Base-by-base conservation (phyloP, 176 grass and related monocot genomes). In the Juncus effusus region DNA sequence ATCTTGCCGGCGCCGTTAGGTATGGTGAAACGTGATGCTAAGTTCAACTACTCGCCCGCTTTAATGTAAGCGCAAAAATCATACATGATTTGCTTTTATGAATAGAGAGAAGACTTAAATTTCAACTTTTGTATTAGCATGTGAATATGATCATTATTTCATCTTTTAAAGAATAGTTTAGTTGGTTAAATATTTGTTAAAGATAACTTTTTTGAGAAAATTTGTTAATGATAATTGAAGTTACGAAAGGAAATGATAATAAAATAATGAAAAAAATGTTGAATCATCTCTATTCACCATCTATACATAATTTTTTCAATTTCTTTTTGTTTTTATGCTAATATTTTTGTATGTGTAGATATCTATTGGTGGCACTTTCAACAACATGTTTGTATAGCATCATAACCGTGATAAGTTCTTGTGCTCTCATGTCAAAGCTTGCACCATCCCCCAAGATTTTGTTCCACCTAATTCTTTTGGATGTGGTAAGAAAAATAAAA, bases 11-110 rank as follows among this genome's bases (percentile, higher is more conserved):
- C 62, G 16, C 60, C 47, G 60, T 10, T 65, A 7, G 0, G 5
- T 2, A 35, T 58, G 7, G 1, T 59, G 1, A 13, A 40, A 3
- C 5, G 9, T 3, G 2, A 56, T 2, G 83, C 90, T n/a, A 79
- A 95, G 63, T 95, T 86, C 67, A 78, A 67, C 4, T 14, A 95
- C 63, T 95, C 90, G 51, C 86, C 90, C 2, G 86, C 83, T 36
- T 77, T 90, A 11, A 86, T 90, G 90, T 84, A 38, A 84, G 51
- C 51, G 42, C 5, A 54, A 28, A 28, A 28, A 28, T 28, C 19
- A 28, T 28, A 28, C 0, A 28, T 28, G 19, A 60, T 12, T 60
- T 5, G 16, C 15, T 28, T 11, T 56, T 56, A 56, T 13, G 52
- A 56, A 13, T 13, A 10, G 13, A 11, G 12, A 56, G 52, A 56